Percentiles rank a stretch among this genome's conserved stretches.
Conservation (phyloP, 2,329 filamentous ascomycete genomes). For the Pestalotiopsis sp. region DNA sequence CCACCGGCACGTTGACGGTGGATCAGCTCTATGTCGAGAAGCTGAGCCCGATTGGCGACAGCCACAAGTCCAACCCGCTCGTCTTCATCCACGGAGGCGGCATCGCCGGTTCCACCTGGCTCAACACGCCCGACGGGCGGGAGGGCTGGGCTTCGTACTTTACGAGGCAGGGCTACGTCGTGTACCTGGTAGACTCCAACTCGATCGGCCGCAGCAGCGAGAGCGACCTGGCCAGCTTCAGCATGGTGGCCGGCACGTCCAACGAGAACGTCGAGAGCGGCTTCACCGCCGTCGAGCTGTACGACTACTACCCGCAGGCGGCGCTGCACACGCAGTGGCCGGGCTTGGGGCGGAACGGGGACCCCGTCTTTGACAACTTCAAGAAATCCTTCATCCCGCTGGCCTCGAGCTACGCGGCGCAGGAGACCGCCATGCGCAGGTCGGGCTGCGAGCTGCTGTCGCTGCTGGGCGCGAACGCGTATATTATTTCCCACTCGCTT, state of each 20-base stretch:
- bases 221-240: conserved; percentile 21
- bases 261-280: conserved; percentile 23
- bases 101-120: conserved; percentile 35
- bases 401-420: conserved; percentile 28
- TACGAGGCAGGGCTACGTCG: conserved; percentile 44
- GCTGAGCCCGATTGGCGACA: neutral
- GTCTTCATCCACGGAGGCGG: conserved; percentile 3
- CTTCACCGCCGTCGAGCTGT: conserved; percentile 25
- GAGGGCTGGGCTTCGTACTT: conserved; percentile 50
- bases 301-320: conserved; percentile 34
- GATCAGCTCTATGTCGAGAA: conserved; percentile 6
- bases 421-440: conserved; percentile 30
- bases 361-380: conserved; percentile 32
- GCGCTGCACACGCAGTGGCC: conserved; percentile 25
- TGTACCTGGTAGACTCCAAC: conserved; percentile 40
- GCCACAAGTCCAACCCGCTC: neutral
- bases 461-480: conserved; percentile 30
- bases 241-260: conserved; percentile 21
- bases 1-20: neutral
- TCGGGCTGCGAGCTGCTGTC: conserved; percentile 31
- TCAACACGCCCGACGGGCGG: conserved; percentile 49
- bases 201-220: conserved; percentile 21
- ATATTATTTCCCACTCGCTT: conserved; percentile 34
- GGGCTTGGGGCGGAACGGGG: conserved; percentile 20
- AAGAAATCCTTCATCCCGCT: conserved; percentile 22